phyloP scores from a whole-genome alignment of 2,329 filamentous ascomycete species.

The Botrytis byssoidea region DNA sequence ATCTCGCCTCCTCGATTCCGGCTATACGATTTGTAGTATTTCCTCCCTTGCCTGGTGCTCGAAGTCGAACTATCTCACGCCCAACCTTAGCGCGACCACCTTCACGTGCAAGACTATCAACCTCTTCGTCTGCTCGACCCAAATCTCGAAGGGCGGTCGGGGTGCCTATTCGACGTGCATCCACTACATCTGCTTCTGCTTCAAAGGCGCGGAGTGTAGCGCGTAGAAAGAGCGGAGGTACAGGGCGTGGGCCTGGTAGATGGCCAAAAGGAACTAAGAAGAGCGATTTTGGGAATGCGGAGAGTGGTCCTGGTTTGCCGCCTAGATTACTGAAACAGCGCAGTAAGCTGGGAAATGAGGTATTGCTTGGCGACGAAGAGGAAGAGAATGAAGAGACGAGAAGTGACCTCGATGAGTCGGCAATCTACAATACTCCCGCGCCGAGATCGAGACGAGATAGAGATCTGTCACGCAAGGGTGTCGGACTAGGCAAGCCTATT shows the following conservation, averaged over 20 bases:
- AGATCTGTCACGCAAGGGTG: conserved; percentile 26
- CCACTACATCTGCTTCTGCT: conserved; percentile 26
- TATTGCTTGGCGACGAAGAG: conserved; percentile 36
- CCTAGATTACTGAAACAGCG: conserved; percentile 44
- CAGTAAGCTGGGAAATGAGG: conserved; percentile 38
- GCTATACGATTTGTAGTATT: conserved; percentile 75
- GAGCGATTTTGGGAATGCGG: conserved; percentile 64
- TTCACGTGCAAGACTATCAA: conserved; percentile 18
- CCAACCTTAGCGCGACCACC: conserved; percentile 30
- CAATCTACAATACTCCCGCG: conserved; percentile 36
- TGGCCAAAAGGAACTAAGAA: conserved; percentile 70
- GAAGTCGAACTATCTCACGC: conserved; percentile 42
- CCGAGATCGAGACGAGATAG: conserved; percentile 27
- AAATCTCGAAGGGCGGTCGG: conserved; percentile 22
- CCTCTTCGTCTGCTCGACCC: conserved; percentile 25
- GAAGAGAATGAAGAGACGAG: conserved; percentile 28
- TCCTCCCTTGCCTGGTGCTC: conserved; percentile 59
- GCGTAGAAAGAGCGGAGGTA: conserved; percentile 59
- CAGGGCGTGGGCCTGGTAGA: conserved; percentile 61
- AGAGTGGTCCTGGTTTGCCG: conserved; percentile 62
- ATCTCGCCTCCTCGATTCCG: conserved; percentile 52
- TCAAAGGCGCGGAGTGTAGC: conserved; percentile 38
- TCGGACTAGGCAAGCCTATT: conserved; percentile 36
- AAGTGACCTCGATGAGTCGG: conserved; percentile 30
- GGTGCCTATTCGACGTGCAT: conserved; percentile 21